Base-by-base conservation (phyloP, 1,284 basidiomycete species). In the Cystobasidium pallidum region DNA sequence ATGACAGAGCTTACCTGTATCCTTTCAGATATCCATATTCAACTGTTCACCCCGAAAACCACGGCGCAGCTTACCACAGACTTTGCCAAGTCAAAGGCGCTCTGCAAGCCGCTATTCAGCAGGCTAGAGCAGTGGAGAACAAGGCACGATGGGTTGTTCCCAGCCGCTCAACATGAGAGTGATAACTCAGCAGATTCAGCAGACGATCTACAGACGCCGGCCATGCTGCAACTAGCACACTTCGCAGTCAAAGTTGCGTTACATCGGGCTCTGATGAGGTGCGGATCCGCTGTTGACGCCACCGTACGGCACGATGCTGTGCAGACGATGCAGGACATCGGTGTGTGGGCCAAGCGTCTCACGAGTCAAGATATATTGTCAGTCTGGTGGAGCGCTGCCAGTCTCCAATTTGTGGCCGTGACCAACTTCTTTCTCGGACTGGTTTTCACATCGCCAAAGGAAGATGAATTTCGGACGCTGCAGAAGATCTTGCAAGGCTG, bases 401-500 rank as follows among this genome's bases (percentile, higher is more conserved):
- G 30, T 24, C 24, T 58, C 7, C 52, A 68, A 19, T 49, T 68
- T 32, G n/a, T 55, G 24, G 41, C 41, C 4, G 45, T 68, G 11
- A 58, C 66, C 36, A 68, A 58, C 34, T 68, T 68, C 41, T 58
- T 68, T 36, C 66, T 68, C 4, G 34, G 49, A 13, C 19, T 68
- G 21, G 49, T 68, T 13, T 68, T 68, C 41, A 59, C 66, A 19
- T 58, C 66, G 7, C 24, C 34, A 17, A 43, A 21, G 28, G 66
- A 68, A n/a, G 66, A 68, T 24, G 66, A 68, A 24, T 68, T 68
- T 36, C 55, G 55, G 2, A 19, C 26, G 39, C 52, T 68, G 8
- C 36, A 59, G 24, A 30, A 30, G 49, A 68, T 49, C 1, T 17
- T 68, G 55, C 36, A 59, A 47, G 30, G 41, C 36, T 68, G 55